Evolutionary conservation across 179 eudicot species (phyloP).

Genomic region (Patellifolia procumbens): DNA sequence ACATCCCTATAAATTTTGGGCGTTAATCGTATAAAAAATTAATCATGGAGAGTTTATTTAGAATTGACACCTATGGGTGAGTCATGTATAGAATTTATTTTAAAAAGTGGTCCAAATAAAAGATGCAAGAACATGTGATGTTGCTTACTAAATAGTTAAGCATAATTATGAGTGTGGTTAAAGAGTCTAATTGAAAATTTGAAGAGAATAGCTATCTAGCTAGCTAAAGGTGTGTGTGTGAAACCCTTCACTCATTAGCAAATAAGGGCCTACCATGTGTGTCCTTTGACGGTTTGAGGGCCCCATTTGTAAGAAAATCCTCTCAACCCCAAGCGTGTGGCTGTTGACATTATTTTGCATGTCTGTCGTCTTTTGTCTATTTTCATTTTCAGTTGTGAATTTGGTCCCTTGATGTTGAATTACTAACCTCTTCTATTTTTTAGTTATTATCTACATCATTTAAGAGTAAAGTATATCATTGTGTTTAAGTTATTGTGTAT

Average conservation of each 20-base stretch:
- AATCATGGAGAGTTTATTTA: too few relatives aligned
- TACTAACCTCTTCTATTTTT: too few relatives aligned
- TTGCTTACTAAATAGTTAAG: constrained; percentile 42
- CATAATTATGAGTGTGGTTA: constrained; percentile 50
- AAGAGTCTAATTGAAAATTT: constrained; percentile 31
- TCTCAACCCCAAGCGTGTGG: constrained; percentile 38
- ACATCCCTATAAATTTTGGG: background rate
- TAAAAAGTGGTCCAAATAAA: constrained; percentile 39
- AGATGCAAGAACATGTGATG: constrained; percentile 40
- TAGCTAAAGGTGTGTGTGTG: constrained; percentile 1
- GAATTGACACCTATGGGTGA: constrained; percentile 19
- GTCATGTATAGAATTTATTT: constrained; percentile 14
- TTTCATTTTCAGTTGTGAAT: background rate
- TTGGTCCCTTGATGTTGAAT: too few relatives aligned
- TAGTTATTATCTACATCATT: too few relatives aligned
- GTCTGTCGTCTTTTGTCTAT: background rate
- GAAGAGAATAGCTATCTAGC: constrained; percentile 15
- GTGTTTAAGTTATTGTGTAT: background rate
- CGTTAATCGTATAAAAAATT: background rate
- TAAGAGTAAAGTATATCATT: background rate
- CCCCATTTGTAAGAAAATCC: constrained; percentile 14
- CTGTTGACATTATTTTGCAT: constrained; percentile 18
- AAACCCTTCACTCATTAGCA: constrained; percentile 8
- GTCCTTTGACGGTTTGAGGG: constrained; percentile 10
- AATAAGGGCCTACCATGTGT: constrained; percentile 43